Percentiles rank a stretch among this genome's conserved stretches.
These are phyloP conservation scores for Knoxdaviesia capensis DNA, from an alignment of 2,329 filamentous ascomycete species.

Conservation along the genomic window DNA sequence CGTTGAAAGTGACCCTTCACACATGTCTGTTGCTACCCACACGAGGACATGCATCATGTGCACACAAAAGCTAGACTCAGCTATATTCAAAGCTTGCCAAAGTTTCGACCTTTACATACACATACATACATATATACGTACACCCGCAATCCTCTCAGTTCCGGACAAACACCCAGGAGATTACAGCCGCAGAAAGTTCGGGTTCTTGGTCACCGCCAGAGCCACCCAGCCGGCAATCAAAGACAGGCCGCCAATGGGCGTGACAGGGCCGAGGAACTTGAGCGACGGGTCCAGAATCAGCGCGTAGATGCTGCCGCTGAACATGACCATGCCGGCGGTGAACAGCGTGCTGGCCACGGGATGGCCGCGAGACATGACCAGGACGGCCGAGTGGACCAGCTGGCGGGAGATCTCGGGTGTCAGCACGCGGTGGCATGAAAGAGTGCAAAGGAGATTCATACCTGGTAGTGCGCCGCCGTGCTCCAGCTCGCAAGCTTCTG, in stretches of 20 bases:
- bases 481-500: conserved; percentile 36
- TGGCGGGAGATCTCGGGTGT: conserved; percentile 10
- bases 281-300: conserved; percentile 43
- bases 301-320: conserved; percentile 44
- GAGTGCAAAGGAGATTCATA: conserved; percentile 10
- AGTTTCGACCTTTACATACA: too few species aligned
- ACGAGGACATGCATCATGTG: too few species aligned
- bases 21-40: too few species aligned
- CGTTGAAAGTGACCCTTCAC: too few species aligned
- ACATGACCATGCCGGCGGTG: conserved; percentile 45
- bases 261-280: conserved; percentile 40
- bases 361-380: conserved; percentile 37
- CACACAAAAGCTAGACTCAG: too few species aligned
- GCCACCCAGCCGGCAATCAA: conserved; percentile 44
- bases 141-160: too few species aligned
- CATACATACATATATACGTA: too few species aligned
- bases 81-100: too few species aligned
- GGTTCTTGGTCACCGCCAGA: conserved; percentile 9
- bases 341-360: conserved; percentile 37
- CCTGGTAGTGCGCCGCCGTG: conserved; percentile 50
- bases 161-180: too few species aligned
- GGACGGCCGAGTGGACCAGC: conserved; percentile 40
- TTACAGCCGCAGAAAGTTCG: too few species aligned
- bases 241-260: conserved; percentile 41
- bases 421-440: background rate